Base-by-base conservation (phyloP, 2,329 filamentous ascomycete genomes). In the Arthrobotrys sinensis region DNA sequence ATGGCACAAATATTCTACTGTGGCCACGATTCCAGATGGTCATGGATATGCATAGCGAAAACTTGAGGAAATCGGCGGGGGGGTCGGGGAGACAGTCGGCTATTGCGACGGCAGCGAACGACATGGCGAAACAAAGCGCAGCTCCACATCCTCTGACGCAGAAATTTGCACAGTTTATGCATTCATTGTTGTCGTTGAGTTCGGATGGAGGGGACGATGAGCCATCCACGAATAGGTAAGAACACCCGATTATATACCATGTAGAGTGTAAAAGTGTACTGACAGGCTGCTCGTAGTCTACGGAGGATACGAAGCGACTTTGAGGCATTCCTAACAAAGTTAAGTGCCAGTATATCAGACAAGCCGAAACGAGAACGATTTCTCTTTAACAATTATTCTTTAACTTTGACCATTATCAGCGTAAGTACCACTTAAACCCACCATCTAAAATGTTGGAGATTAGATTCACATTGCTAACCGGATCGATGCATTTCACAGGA, bases 1-100 rank as follows among this genome's bases (percentile, higher is more conserved):
- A 99, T 83, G 94, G 90, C 53, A 97, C 93, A 4, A 94, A 92
- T 82, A 99, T 99, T 93, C 89, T 96, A 1, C 89, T 99, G 4
- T 99, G 96, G 96, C 96, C 96, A 6, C 91, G 95, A 28, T 92
- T 99, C 82, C 96, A 99, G 84, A 89, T 93, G 71, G 91, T 97
- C 81, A 97, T 99, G 90, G 94, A 97, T 83, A 88, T 91, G 69
- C 96, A 99, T 83, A 94, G 92, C 85, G 94, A 97, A 67, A 96
- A 93, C 0, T 88, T 99, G 40, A 92, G 91, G 64, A 88, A 87
- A 76, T 84, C 86, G 82, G 71, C 88, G 87, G 82, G 90, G 83
- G 82, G 87, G 7, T 36, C 85, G 85, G 73, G 73, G 8, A 70
- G 73, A 32, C 73, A 77, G 45, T 77, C 73, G 3, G 45, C 85